These are phyloP conservation scores for Extremus antarcticus DNA, from an alignment of 495 filamentous ascomycete species.

Conservation along the genomic window DNA sequence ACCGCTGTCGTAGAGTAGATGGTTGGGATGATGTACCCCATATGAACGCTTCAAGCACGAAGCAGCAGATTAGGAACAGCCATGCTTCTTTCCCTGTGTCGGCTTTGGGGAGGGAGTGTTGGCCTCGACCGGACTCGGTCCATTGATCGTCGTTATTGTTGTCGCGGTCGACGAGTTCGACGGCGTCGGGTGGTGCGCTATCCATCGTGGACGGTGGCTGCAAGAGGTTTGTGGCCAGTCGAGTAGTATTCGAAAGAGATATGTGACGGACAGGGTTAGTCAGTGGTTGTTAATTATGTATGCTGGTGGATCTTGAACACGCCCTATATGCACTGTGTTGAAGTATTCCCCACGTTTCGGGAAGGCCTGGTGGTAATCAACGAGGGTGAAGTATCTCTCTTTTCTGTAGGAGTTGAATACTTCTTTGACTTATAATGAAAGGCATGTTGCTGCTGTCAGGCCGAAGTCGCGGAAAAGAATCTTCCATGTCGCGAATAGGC, in stretches of 20 bases:
- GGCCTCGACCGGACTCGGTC: not conserved
- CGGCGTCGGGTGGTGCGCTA: not conserved
- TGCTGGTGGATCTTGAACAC: too few species aligned
- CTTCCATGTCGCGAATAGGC: too few species aligned
- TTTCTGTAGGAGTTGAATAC: not conserved
- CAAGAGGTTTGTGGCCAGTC: too few species aligned
- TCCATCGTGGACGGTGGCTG: too few species aligned
- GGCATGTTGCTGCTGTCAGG: not conserved
- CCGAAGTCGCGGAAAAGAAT: not conserved
- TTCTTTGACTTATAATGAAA: too few species aligned
- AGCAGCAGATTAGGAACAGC: constrained; percentile 51
- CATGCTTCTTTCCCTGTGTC: constrained; percentile 55
- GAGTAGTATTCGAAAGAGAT: not conserved
- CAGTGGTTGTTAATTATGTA: too few species aligned
- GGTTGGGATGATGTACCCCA: constrained; percentile 34
- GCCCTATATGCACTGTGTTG: too few species aligned
- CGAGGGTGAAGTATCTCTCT: too few species aligned
- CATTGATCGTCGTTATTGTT: not conserved
- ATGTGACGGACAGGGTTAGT: too few species aligned
- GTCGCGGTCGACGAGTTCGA: not conserved
- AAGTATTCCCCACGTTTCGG: too few species aligned
- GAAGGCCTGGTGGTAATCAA: too few species aligned
- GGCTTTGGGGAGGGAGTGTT: constrained; percentile 40
- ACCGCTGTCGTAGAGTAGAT: too few species aligned
- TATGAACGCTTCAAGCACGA: constrained; percentile 52